Percentiles rank a stretch among this genome's conserved stretches.
Conservation (phyloP, 2,329 filamentous ascomycete genomes). For the Penicillium olsonii region DNA sequence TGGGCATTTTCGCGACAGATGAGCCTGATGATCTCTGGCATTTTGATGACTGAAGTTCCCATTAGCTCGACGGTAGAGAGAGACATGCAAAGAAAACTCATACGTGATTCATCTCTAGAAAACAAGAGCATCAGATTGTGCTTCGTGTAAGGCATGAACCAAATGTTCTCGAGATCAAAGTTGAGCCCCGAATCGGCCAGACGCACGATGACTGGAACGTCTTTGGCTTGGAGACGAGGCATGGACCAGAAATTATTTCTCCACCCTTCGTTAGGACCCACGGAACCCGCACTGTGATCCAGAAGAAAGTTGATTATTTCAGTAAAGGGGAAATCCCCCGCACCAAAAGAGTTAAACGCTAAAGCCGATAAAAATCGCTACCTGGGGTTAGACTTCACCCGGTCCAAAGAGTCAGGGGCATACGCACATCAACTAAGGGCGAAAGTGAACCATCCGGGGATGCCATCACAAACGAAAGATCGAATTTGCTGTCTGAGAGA, state of each 20-base stretch:
- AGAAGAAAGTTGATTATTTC: no score
- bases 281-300: no score
- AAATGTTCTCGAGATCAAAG: not conserved
- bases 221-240: no score
- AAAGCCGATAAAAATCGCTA: no score
- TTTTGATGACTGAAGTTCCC: not conserved
- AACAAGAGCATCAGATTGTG: constrained; percentile 1
- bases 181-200: not conserved
- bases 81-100: not conserved
- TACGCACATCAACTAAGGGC: no score
- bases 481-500: not conserved
- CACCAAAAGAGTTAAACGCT: no score
- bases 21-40: not conserved
- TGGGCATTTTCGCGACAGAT: constrained; percentile 6
- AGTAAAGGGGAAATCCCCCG: no score
- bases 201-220: not conserved
- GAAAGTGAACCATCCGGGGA: no score
- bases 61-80: not conserved
- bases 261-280: no score
- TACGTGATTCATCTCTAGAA: constrained; percentile 1
- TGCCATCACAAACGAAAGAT: not conserved
- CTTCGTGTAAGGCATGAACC: not conserved
- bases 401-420: no score
- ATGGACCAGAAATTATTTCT: no score
- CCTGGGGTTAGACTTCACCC: no score